These are phyloP conservation scores for Fusarium metavorans DNA, from an alignment of 2,329 filamentous ascomycete genomes.

Conservation along the genomic window DNA sequence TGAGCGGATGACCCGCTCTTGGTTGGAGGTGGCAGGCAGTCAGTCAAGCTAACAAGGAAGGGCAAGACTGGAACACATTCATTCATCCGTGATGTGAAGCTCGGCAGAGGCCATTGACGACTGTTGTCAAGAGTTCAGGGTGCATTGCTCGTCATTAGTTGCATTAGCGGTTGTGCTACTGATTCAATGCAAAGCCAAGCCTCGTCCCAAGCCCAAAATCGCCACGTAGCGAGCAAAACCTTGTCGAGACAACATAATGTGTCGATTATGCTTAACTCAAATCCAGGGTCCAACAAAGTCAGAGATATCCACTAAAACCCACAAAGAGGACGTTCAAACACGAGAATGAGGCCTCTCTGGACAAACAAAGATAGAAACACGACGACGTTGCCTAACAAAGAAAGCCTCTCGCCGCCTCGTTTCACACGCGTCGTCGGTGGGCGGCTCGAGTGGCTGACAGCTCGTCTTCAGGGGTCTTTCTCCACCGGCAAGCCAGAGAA, in stretches of 20 bases:
- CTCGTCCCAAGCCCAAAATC: not conserved
- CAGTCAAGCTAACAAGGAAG: conserved; percentile 10
- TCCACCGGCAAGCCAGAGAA: conserved; percentile 17
- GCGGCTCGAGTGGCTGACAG: conserved; percentile 31
- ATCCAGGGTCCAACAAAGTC: conserved; percentile 28
- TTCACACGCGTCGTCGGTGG: conserved; percentile 27
- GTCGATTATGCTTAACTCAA: conserved; percentile 2
- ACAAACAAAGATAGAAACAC: conserved; percentile 26
- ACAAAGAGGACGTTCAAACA: conserved; percentile 7
- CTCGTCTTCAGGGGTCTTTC: conserved; percentile 6
- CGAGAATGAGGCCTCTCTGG: conserved; percentile 33
- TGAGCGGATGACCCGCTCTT: conserved; percentile 29
- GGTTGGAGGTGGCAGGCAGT: not conserved
- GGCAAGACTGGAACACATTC: not conserved
- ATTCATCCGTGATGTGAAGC: not conserved
- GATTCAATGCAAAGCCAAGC: not conserved
- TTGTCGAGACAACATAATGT: not conserved
- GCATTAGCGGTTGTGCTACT: not conserved
- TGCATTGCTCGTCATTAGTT: not conserved
- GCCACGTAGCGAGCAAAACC: not conserved
- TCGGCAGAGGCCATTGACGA: not conserved
- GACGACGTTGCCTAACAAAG: not conserved
- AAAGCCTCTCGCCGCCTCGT: conserved; percentile 6
- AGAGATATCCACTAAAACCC: not conserved
- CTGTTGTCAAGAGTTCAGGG: not conserved